These are phyloP conservation scores for Leccinum truebloodii DNA, from an alignment of 768 basidiomycete genomes.

Conservation along the genomic window DNA sequence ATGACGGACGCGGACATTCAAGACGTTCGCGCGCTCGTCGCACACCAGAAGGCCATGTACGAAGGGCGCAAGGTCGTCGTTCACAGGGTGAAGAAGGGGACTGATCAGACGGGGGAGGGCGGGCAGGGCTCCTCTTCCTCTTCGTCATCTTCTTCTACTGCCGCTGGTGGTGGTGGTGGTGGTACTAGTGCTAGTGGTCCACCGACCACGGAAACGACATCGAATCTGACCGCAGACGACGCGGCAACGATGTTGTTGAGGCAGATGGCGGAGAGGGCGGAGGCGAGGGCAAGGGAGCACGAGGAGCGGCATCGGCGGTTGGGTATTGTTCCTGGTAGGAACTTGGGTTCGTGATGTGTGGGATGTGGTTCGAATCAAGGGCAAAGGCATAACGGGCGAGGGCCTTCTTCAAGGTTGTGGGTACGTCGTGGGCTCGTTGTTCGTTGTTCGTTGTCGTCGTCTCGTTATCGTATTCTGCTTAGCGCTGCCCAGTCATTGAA, in stretches of 20 bases:
- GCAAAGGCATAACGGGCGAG: too few relatives aligned
- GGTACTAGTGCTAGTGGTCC: not conserved
- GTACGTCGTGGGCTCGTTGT: not conserved
- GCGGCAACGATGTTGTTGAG: not conserved
- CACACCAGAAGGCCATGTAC: conserved; percentile 48
- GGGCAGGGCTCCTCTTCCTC: not conserved
- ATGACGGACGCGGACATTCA: conserved; percentile 80
- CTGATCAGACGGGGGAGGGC: conserved; percentile 34
- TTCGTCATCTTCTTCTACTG: not conserved
- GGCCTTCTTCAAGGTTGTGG: too few relatives aligned
- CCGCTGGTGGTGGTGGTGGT: not conserved
- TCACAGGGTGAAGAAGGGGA: conserved; percentile 45
- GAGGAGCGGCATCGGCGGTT: conserved; percentile 31
- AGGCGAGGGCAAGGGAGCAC: conserved; percentile 21
- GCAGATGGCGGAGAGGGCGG: conserved; percentile 4
- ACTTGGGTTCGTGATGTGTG: not conserved
- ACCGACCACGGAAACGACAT: not conserved
- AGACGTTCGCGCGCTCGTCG: conserved; percentile 64
- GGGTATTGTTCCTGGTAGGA: conserved; percentile 16
- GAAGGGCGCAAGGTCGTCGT: conserved; percentile 39
- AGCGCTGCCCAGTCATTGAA: too few relatives aligned
- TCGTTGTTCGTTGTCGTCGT: too few relatives aligned
- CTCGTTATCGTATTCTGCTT: too few relatives aligned
- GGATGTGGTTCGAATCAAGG: not conserved
- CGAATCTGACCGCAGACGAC: not conserved